These are phyloP conservation scores for Salisapilia sapeloensis DNA, from an alignment of 352 stramenopile species.

Conservation along the genomic window DNA sequence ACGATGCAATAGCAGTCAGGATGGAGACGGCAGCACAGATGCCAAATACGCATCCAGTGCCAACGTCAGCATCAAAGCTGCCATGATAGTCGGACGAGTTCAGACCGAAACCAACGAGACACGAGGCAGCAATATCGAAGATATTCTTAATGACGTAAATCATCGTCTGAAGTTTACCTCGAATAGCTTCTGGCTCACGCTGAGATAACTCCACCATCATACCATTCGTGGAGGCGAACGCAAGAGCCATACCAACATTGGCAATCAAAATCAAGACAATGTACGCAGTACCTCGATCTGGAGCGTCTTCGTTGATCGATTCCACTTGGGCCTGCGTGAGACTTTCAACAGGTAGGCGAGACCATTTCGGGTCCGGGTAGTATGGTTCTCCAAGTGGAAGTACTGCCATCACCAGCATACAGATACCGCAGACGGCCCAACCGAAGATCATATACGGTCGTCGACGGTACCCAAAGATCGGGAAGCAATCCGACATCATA, in stretches of 20 bases:
- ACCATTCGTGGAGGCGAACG: slow-evolving; percentile 6
- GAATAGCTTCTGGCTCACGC: slow-evolving; percentile 6
- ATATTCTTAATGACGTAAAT: slow-evolving; percentile 5
- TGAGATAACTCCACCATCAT: slow-evolving; percentile 10
- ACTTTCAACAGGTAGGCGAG: no score
- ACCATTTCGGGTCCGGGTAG: slow-evolving; percentile 7
- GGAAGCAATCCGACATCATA: slow-evolving; percentile 34
- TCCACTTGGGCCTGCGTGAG: slow-evolving; percentile 2
- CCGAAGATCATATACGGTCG: slow-evolving; percentile 39
- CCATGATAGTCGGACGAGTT: slow-evolving; percentile 7
- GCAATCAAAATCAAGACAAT: slow-evolving; percentile 7
- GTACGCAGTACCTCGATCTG: slow-evolving; percentile 1
- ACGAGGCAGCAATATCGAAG: slow-evolving; percentile 1
- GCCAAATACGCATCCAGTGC: slow-evolving; percentile 5
- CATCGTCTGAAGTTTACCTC: slow-evolving; percentile 6
- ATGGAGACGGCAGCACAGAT: slow-evolving; percentile 7
- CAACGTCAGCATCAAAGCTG: slow-evolving; percentile 8
- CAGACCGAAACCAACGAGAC: slow-evolving; percentile 7
- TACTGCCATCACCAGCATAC: slow-evolving; percentile 10
- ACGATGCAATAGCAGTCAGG: slow-evolving; percentile 2
- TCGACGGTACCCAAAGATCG: slow-evolving; percentile 27
- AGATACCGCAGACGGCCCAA: slow-evolving; percentile 6
- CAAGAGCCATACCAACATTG: slow-evolving; percentile 7
- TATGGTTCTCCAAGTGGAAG: slow-evolving; percentile 8
- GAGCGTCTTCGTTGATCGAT: slow-evolving; percentile 6